These are phyloP conservation scores for Candida glaebosa DNA, from an alignment of 805 yeast genomes.

Conservation along the genomic window DNA sequence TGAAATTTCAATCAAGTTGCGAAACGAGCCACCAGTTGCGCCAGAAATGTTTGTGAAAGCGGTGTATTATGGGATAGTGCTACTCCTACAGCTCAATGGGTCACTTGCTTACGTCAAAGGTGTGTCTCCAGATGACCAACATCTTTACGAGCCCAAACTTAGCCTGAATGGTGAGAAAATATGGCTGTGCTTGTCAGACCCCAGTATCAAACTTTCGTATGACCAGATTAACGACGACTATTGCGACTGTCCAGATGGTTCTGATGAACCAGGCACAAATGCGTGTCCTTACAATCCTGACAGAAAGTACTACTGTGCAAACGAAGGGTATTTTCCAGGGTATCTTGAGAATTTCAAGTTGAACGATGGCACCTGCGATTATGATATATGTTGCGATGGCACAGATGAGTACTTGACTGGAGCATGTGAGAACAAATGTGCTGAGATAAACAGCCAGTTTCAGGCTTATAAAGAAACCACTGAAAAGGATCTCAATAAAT, in stretches of 20 bases:
- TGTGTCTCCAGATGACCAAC: conserved; percentile 35
- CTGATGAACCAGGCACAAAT: conserved; percentile 94
- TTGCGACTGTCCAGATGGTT: conserved; percentile 97
- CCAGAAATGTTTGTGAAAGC: too few species aligned
- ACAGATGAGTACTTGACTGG: conserved; percentile 65
- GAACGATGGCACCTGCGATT: conserved; percentile 91
- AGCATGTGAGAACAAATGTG: conserved; percentile 55
- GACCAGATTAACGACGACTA: conserved; percentile 78
- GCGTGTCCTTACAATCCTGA: conserved; percentile 56
- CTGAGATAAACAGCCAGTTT: conserved; percentile 43
- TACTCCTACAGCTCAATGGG: too few species aligned
- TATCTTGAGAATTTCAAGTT: conserved; percentile 65
- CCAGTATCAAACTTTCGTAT: conserved; percentile 57
- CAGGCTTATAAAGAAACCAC: conserved; percentile 10
- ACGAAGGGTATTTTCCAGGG: conserved; percentile 63
- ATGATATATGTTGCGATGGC: conserved; percentile 89
- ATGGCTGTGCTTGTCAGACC: conserved; percentile 71
- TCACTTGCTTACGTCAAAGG: too few species aligned
- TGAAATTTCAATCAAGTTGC: too few species aligned
- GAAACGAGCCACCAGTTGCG: too few species aligned
- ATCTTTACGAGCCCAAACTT: conserved; percentile 48
- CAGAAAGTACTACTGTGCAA: conserved; percentile 64
- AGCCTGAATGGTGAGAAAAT: conserved; percentile 31
- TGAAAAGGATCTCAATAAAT: conserved; percentile 16
- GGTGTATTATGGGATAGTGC: too few species aligned